Evolutionary conservation across 2,329 filamentous ascomycete genomes (phyloP), one percentile per base, ranked within the genome.

Genomic region (Alternaria panax): DNA sequence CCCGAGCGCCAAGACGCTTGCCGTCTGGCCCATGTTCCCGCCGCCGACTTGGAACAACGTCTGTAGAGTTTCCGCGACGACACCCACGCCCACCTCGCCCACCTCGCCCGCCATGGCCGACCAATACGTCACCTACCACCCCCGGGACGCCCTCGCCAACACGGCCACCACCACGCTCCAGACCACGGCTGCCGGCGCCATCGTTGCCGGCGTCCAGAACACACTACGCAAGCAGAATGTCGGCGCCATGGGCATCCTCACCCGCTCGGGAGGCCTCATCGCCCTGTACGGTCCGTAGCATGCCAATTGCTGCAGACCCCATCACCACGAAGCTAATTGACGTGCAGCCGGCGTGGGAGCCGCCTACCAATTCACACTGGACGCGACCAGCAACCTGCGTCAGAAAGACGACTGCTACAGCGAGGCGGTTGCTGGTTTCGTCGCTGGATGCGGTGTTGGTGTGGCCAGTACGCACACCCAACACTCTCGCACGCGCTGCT

Each of bases 361-460:
- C 72, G 85, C 89, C 62, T 96, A 92, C 80, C 86, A 87, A 71
- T 97, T 97, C 83, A 85, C 89, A 70, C 89, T 86, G 70, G 86
- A 85, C 69, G 90, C 92, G 50, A 85, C 90, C 45, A 92, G 92
- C 78, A 97, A 97, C 81, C 83, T 97, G 67, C 89, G 93, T 73
- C 85, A 93, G 80, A 92, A 90, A 82, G 87, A 97, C 59, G 93
- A 97, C 76, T 82, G 84, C 67, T 90, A 86, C 81, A 95, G 93
- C 79, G 83, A 88, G 56, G 86, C 87, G 40, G 82, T 93, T 62
- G 92, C 89, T 66, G 92, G 92, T 55, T 92, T 95, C 79, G 82
- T 91, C 51, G 88, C 86, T 50, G 93, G 93, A 66, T 83, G 88
- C 42, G 83, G 92, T 54, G 74, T 93, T 45, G 93, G 92, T 54